Percentiles rank a stretch among this genome's conserved stretches.
Conservation (phyloP, 495 filamentous ascomycete genomes). For the Xylaria palmicola region DNA sequence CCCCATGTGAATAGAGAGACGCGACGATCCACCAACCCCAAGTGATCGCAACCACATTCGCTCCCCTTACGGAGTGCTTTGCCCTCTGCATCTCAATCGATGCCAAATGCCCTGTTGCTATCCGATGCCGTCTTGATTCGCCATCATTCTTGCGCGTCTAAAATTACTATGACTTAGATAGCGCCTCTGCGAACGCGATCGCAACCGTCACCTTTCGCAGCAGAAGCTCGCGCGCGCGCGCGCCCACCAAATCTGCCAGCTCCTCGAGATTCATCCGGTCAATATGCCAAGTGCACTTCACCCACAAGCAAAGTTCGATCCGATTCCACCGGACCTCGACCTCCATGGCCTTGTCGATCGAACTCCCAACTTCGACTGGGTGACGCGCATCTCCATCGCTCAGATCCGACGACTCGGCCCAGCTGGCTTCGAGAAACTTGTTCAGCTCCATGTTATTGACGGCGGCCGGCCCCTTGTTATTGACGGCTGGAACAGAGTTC, state of each 20-base stretch:
- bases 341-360: constrained; percentile 68
- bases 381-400: constrained; percentile 68
- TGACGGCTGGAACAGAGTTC: constrained; percentile 74
- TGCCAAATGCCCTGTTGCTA: neutral
- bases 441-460: constrained; percentile 75
- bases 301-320: constrained; percentile 72
- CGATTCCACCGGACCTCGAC: constrained; percentile 81
- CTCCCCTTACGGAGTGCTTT: neutral
- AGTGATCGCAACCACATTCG: neutral
- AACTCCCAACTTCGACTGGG: constrained; percentile 81
- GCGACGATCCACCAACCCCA: neutral
- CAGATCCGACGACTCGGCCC: constrained; percentile 69
- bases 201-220: neutral
- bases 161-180: neutral
- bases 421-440: constrained; percentile 75
- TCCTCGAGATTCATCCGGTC: neutral
- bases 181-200: neutral
- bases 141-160: neutral
- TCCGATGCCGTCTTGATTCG: neutral
- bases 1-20: too few species aligned
- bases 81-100: too few species aligned
- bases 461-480: constrained; percentile 84
- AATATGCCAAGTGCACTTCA: constrained; percentile 69
- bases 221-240: neutral
- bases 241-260: neutral